Percentiles rank a stretch among this genome's conserved stretches.
These are phyloP conservation scores for Coniochaeta sp. DNA, from an alignment of 2,329 filamentous ascomycete species.

Conservation along the genomic window DNA sequence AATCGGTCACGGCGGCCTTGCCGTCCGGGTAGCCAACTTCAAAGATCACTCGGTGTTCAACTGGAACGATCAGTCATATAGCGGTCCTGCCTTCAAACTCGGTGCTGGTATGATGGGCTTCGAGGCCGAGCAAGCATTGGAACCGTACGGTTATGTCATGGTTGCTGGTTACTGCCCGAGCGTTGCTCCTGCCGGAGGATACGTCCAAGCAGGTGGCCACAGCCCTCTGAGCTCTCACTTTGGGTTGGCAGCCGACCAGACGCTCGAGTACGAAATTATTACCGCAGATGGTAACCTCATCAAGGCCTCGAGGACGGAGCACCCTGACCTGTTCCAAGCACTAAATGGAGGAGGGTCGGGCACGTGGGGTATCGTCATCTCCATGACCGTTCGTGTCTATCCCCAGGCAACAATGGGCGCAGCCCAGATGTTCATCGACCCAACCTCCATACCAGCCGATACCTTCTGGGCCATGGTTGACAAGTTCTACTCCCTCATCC, in stretches of 20 bases:
- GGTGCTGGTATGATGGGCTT: constrained; percentile 18
- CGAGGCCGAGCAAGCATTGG: constrained; percentile 13
- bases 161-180: constrained; percentile 26
- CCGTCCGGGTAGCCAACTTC: constrained; percentile 22
- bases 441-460: not conserved
- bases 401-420: not conserved
- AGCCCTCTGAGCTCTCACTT: constrained; percentile 19
- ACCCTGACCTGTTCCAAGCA: constrained; percentile 12
- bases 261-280: constrained; percentile 29
- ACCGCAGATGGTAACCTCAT: constrained; percentile 26
- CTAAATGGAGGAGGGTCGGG: constrained; percentile 13
- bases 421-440: constrained; percentile 3
- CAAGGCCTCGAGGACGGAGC: constrained; percentile 5
- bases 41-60: constrained; percentile 15
- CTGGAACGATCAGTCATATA: constrained; percentile 13
- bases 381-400: not conserved
- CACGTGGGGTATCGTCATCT: not conserved
- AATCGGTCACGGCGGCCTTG: constrained; percentile 19
- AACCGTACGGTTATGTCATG: constrained; percentile 20
- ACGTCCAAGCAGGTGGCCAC: constrained; percentile 39
- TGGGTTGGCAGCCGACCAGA: constrained; percentile 31
- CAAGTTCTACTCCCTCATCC: constrained; percentile 3
- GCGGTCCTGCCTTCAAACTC: constrained; percentile 16
- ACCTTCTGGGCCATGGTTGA: constrained; percentile 3
- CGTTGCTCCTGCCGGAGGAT: constrained; percentile 38